These are phyloP conservation scores for Aspergillus biplanus DNA, from an alignment of 495 filamentous ascomycete species.

Conservation along the genomic window DNA sequence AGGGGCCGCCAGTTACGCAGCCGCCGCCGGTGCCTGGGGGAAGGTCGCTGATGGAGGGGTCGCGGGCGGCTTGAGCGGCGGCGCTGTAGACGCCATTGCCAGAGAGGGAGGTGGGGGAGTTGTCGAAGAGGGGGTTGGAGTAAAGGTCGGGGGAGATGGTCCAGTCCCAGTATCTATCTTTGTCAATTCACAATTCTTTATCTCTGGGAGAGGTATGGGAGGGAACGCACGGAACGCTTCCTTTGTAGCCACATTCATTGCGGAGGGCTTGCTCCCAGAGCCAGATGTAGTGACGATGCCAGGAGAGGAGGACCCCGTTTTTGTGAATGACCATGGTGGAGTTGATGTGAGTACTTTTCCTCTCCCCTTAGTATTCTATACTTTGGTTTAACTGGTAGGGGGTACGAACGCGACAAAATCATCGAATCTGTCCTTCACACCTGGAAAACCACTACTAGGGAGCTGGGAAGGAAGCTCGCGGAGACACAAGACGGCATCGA, in stretches of 20 bases:
- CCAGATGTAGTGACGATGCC: conserved; percentile 71
- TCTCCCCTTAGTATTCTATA: background rate
- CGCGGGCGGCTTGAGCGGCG: conserved; percentile 9
- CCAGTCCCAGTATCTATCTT: conserved; percentile 65
- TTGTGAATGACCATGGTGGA: conserved; percentile 65
- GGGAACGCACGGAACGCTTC: conserved; percentile 37
- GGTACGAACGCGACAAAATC: conserved; percentile 61
- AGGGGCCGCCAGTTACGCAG: conserved; percentile 64
- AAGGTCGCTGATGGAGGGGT: conserved; percentile 33
- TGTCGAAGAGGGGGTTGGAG: conserved; percentile 67
- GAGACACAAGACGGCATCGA: conserved; percentile 67
- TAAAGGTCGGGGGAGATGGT: conserved; percentile 51
- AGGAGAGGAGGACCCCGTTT: conserved; percentile 67
- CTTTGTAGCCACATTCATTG: conserved; percentile 72
- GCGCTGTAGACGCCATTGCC: conserved; percentile 60
- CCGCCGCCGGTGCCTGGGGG: conserved; percentile 63
- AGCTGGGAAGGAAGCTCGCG: conserved; percentile 53
- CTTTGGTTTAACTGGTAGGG: background rate
- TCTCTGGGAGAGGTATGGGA: background rate
- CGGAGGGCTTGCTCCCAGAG: conserved; percentile 68
- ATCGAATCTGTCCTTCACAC: conserved; percentile 64
- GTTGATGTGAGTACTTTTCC: conserved; percentile 60
- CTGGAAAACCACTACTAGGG: conserved; percentile 42
- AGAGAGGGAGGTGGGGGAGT: conserved; percentile 60
- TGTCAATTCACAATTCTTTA: background rate